Evolutionary conservation across 192 early-diverging fungal genomes (phyloP), one percentile per base, ranked within the genome.

Genomic region (Gorgonomyces haynaldii): DNA sequence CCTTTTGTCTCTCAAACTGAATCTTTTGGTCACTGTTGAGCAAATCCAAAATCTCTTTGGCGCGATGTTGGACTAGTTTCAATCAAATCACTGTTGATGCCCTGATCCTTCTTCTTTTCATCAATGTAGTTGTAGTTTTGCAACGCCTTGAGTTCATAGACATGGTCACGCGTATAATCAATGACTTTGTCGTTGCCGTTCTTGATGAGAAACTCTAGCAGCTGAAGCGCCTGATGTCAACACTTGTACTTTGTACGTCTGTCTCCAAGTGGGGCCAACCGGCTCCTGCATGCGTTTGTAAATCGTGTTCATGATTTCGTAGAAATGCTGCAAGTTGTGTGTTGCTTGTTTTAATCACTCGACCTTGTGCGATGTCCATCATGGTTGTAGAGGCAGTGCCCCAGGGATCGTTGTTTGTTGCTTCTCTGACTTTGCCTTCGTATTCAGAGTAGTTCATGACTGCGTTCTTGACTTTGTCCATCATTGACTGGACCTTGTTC

Each of bases 101-200:
- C 94, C 61, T 98, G 91, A 61, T 98, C 94, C 56, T 98, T 98
- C 57, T 82, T 82, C 52, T 90, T 89, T 19, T 89, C 86, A 54
- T 96, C 92, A 21, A 90, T 71, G 45, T 81, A 88, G 41, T 89
- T 79, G 53, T 90, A 98, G 68, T 76, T 91, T 43, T 79, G 72
- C 42, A 92, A 69, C 32, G 82, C 81, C 53, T 89, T 94, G 52
- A 98, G 70, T 24, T 83, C 84, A n/a, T 89, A 84, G 25, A 91
- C 75, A 45, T 88, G 88, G 16, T 81, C 67, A 9, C 83, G 72
- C 44, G 85, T 82, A 45, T 86, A 80, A 56, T 94, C 91, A 19
- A 98, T 81, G 13, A 94, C 88, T 23, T 85, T 76, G 57, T 93
- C 91, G 4, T 85, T 82, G 23, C 94, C 94, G 61, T 94, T 92